Percentiles rank a stretch among this genome's conserved stretches.
phyloP scores from a whole-genome alignment of 2,329 filamentous ascomycete species.

The Aspergillus costaricaensis region DNA sequence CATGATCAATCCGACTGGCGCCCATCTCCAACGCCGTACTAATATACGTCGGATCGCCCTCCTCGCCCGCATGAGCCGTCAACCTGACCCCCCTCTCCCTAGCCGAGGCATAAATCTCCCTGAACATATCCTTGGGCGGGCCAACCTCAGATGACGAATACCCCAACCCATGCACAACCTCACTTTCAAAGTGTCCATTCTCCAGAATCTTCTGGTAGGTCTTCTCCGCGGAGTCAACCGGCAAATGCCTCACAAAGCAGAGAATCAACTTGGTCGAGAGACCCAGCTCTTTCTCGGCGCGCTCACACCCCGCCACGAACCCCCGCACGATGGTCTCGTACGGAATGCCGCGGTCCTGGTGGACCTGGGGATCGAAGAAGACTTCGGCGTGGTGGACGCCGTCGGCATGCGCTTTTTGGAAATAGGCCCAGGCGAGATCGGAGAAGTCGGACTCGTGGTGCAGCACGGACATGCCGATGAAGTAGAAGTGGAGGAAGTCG shows the following conservation, averaged over 20 bases:
- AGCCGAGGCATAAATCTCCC: conserved; percentile 61
- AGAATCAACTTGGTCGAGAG: conserved; percentile 68
- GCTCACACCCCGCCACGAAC: conserved; percentile 60
- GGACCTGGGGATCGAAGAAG: conserved; percentile 80
- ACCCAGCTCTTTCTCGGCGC: conserved; percentile 64
- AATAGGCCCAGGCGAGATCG: conserved; percentile 71
- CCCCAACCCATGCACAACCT: conserved; percentile 63
- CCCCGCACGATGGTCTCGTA: conserved; percentile 67
- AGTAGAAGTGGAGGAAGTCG: conserved; percentile 79
- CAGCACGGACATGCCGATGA: conserved; percentile 72
- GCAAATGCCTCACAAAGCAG: conserved; percentile 72
- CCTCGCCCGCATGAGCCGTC: conserved; percentile 77
- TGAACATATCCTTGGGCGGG: conserved; percentile 61
- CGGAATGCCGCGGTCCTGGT: conserved; percentile 63
- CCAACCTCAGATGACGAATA: conserved; percentile 65
- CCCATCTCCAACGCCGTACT: conserved; percentile 63
- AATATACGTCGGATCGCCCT: conserved; percentile 70
- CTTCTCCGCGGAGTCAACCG: conserved; percentile 57
- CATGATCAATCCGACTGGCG: conserved; percentile 72
- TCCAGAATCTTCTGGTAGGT: conserved; percentile 45
- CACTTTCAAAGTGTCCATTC: conserved; percentile 46
- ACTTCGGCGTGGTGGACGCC: conserved; percentile 73
- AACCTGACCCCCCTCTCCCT: conserved; percentile 55
- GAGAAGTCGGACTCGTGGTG: conserved; percentile 69
- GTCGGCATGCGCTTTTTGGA: conserved; percentile 63